Evolutionary conservation across 1,139 yeast species (phyloP).

Genomic region (Entelexis sorbosivorans): DNA sequence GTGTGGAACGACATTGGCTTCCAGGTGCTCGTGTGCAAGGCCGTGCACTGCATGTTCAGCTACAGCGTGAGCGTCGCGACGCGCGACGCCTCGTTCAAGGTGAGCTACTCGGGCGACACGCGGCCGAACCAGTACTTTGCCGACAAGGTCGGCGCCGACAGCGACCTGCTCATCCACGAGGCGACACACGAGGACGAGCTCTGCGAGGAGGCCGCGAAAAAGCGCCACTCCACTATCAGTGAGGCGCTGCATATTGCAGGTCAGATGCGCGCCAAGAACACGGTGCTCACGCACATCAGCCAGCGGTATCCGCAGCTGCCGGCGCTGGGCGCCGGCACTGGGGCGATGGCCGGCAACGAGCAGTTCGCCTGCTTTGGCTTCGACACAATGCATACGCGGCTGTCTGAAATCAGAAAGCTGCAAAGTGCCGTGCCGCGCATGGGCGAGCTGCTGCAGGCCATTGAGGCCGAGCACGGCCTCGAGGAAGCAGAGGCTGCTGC

Average conservation of each 20-base stretch:
- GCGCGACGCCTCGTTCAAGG: slow-evolving; percentile 39
- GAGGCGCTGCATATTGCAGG: slow-evolving; percentile 70
- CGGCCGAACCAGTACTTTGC: slow-evolving; percentile 62
- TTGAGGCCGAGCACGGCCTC: slow-evolving; percentile 20
- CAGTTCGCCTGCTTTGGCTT: slow-evolving; percentile 37
- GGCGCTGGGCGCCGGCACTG: slow-evolving; percentile 33
- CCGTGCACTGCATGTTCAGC: slow-evolving; percentile 76
- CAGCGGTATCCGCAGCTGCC: slow-evolving; percentile 71
- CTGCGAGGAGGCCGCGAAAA: slow-evolving; percentile 67
- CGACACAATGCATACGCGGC: slow-evolving; percentile 47
- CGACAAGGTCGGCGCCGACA: slow-evolving; percentile 46
- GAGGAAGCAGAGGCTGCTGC: background rate
- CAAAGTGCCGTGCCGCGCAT: slow-evolving; percentile 28
- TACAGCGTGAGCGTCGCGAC: slow-evolving; percentile 60
- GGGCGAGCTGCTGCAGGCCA: slow-evolving; percentile 25
- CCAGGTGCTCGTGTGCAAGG: slow-evolving; percentile 49
- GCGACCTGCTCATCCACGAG: slow-evolving; percentile 81
- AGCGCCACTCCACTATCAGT: slow-evolving; percentile 80
- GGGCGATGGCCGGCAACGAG: slow-evolving; percentile 12
- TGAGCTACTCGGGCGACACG: slow-evolving; percentile 92
- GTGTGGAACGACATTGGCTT: slow-evolving; percentile 1
- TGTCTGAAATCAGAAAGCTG: slow-evolving; percentile 33
- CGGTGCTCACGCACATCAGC: slow-evolving; percentile 82
- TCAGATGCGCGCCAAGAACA: slow-evolving; percentile 58
- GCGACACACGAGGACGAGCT: slow-evolving; percentile 80